A percentile compares a stretch with the other conserved stretches of the same genome.
Conservation (phyloP, 225 moss, liverwort and hornwort species). For the Bryum argenteum region DNA sequence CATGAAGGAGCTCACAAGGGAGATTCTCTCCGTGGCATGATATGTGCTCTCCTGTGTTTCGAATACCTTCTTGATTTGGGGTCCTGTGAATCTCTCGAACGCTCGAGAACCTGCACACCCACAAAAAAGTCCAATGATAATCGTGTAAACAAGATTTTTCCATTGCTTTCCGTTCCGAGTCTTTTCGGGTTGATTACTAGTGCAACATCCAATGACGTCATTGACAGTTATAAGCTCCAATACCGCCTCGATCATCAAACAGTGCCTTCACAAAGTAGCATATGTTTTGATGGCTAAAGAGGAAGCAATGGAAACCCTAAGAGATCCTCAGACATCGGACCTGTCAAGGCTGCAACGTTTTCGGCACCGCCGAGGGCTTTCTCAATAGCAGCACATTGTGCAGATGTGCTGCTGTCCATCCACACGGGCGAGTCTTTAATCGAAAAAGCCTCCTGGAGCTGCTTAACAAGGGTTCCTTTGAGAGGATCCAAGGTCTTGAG, state of each 20-base stretch:
- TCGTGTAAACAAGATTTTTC: too few species aligned
- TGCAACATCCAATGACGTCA: too few species aligned
- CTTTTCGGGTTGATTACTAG: too few species aligned
- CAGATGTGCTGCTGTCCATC: slow-evolving; percentile 93
- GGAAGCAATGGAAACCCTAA: background rate
- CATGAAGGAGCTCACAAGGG: slow-evolving; percentile 96
- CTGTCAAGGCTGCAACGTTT: slow-evolving; percentile 65
- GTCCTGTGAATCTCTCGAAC: slow-evolving; percentile 87
- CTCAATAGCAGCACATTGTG: slow-evolving; percentile 83
- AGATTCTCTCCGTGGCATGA: slow-evolving; percentile 80
- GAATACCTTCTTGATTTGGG: slow-evolving; percentile 86
- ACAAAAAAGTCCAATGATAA: too few species aligned
- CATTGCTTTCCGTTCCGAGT: too few species aligned
- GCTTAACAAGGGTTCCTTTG: slow-evolving; percentile 48
- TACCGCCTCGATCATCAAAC: too few species aligned
- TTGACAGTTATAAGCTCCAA: too few species aligned
- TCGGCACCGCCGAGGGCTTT: slow-evolving; percentile 67
- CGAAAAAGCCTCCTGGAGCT: slow-evolving; percentile 68
- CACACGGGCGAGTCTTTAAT: slow-evolving; percentile 81
- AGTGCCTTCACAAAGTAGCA: too few species aligned
- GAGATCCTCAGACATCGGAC: too few species aligned
- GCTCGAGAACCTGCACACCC: slow-evolving; percentile 73
- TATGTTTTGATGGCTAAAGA: too few species aligned
- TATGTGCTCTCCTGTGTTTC: slow-evolving; percentile 75
- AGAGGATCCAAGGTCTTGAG: slow-evolving; percentile 54